Evolutionary conservation across 75 land plant genomes (phyloP).

Genomic region (Chamaecyparis obtusa): DNA sequence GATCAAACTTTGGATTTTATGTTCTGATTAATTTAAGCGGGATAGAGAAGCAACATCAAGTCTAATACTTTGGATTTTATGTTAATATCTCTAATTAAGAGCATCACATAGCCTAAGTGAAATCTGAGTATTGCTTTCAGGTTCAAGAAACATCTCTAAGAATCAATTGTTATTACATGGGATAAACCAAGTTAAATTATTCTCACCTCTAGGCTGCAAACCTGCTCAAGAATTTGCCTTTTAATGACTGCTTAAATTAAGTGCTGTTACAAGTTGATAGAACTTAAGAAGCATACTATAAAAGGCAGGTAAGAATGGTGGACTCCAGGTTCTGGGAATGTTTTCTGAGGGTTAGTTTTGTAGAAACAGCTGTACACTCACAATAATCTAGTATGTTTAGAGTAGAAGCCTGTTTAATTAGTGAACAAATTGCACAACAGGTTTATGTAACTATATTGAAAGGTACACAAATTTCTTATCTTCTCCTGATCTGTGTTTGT

Average conservation of each 20-base stretch:
- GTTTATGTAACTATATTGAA: not conserved
- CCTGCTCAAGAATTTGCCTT: not conserved
- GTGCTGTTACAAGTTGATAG: not conserved
- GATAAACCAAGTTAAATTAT: not conserved
- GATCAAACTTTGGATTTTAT: too few species aligned
- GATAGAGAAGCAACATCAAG: too few species aligned
- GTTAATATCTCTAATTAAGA: not conserved
- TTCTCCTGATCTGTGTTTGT: not conserved
- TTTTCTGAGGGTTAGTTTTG: not conserved
- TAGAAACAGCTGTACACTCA: not conserved
- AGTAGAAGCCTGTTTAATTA: not conserved
- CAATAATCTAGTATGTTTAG: not conserved
- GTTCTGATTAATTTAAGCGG: too few species aligned
- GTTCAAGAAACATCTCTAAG: not conserved
- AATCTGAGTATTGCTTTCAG: not conserved
- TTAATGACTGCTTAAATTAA: not conserved
- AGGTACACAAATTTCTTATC: not conserved
- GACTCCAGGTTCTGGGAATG: not conserved
- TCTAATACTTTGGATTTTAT: not conserved
- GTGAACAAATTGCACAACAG: not conserved
- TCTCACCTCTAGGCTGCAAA: not conserved
- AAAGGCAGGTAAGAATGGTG: not conserved
- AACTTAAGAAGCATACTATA: not conserved
- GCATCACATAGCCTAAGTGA: not conserved
- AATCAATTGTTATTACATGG: not conserved